phyloP scores from a whole-genome alignment of 495 filamentous ascomycete species.

The Melanomma pulvis-pyrius region DNA sequence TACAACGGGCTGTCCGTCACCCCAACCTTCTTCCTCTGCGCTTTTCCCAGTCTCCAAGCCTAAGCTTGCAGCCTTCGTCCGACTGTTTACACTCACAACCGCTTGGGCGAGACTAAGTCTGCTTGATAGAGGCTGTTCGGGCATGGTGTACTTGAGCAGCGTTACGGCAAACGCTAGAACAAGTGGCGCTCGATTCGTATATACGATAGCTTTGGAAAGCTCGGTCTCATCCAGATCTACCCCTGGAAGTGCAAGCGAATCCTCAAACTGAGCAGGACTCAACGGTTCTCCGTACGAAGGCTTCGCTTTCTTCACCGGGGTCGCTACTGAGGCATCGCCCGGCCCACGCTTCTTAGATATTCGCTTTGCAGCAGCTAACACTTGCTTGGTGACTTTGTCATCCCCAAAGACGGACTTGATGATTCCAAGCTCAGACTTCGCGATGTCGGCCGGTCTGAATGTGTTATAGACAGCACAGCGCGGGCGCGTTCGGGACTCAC shows the following conservation, averaged over 20 bases:
- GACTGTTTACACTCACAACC: slow-evolving; percentile 75
- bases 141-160: slow-evolving; percentile 76
- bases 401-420: slow-evolving; percentile 67
- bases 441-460: slow-evolving; percentile 56
- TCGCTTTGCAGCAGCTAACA: slow-evolving; percentile 63
- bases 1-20: slow-evolving; percentile 71
- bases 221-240: slow-evolving; percentile 58
- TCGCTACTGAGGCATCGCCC: slow-evolving; percentile 15
- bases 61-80: slow-evolving; percentile 71
- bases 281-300: slow-evolving; percentile 48
- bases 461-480: slow-evolving; percentile 14
- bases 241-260: slow-evolving; percentile 64
- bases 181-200: slow-evolving; percentile 79
- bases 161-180: slow-evolving; percentile 78
- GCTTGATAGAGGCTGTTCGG: slow-evolving; percentile 79
- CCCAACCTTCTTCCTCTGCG: slow-evolving; percentile 73
- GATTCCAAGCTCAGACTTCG: slow-evolving; percentile 57
- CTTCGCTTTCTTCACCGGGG: slow-evolving; percentile 46
- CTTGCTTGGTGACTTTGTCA: slow-evolving; percentile 68
- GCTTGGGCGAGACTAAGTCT: slow-evolving; percentile 77
- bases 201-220: slow-evolving; percentile 59
- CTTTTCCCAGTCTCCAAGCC: slow-evolving; percentile 68
- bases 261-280: slow-evolving; percentile 67
- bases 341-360: slow-evolving; percentile 61
- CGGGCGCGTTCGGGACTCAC: slow-evolving; percentile 25